Evolutionary conservation across 208 protist genomes (phyloP).

Genomic region (Trypanosoma congolense): DNA sequence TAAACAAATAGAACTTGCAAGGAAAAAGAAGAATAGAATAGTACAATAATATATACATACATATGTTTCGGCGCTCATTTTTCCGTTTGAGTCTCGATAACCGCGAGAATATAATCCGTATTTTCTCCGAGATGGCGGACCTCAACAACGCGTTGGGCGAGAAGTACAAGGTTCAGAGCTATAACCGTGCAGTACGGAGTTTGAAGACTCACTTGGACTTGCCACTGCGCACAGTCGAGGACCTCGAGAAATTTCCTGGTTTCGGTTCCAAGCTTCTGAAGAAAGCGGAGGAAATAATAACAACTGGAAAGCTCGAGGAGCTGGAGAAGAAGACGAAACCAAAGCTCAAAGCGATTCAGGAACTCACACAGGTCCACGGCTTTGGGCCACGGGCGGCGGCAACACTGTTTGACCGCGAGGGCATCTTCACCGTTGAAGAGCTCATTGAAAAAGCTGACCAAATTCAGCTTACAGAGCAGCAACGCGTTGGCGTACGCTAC

Average conservation of each 20-base stretch:
- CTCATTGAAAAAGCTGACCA: conserved; percentile 75
- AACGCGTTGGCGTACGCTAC: conserved; percentile 85
- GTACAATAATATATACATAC: too few relatives aligned
- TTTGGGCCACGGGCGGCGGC: conserved; percentile 80
- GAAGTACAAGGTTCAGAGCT: conserved; percentile 85
- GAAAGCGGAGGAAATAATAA: conserved; percentile 88
- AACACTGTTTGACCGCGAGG: conserved; percentile 82
- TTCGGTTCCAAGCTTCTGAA: conserved; percentile 81
- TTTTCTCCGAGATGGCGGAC: conserved; percentile 87
- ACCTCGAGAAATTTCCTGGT: conserved; percentile 67
- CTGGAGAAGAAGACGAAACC: conserved; percentile 88
- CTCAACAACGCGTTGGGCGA: conserved; percentile 85
- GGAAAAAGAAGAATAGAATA: too few relatives aligned
- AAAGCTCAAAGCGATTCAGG: conserved; percentile 85
- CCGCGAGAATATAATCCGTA: conserved; percentile 84
- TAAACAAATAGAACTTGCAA: too few relatives aligned
- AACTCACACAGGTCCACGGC: conserved; percentile 85
- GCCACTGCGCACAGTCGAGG: conserved; percentile 57
- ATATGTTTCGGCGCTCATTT: conserved; percentile 63
- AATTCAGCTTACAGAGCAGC: conserved; percentile 71
- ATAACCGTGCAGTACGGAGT: conserved; percentile 74
- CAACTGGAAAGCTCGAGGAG: conserved; percentile 83
- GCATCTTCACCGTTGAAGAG: conserved; percentile 88
- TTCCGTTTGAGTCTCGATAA: conserved; percentile 41
- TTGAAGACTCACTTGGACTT: conserved; percentile 85